These are phyloP conservation scores for Pholiota conissans DNA, from an alignment of 768 basidiomycete species.

Conservation along the genomic window DNA sequence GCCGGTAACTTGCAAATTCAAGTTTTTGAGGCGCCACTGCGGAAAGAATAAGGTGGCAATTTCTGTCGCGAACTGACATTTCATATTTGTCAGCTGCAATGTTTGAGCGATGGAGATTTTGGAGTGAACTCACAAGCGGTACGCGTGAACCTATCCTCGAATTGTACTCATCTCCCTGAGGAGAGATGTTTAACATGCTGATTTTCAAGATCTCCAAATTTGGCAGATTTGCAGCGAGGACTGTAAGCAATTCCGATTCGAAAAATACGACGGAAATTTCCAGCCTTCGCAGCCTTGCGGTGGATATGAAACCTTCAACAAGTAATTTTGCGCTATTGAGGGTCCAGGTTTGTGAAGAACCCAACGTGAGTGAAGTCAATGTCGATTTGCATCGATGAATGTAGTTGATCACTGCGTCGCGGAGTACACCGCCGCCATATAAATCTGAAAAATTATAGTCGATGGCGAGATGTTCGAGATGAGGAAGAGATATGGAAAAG, in stretches of 20 bases:
- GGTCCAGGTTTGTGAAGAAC: background rate
- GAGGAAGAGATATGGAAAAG: conserved; percentile 10
- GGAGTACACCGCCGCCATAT: conserved; percentile 5
- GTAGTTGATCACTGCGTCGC: conserved; percentile 1
- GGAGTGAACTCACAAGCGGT: background rate
- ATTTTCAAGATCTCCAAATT: conserved; percentile 11
- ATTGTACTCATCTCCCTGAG: background rate
- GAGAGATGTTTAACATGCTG: background rate
- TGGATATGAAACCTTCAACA: background rate
- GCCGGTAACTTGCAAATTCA: background rate
- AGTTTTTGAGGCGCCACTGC: background rate
- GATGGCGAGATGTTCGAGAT: conserved; percentile 8
- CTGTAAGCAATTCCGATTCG: background rate
- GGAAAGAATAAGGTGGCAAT: background rate
- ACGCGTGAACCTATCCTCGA: background rate
- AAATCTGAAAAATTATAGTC: conserved; percentile 3
- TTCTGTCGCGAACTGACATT: background rate
- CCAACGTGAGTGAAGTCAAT: conserved; percentile 7
- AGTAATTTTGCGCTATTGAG: background rate
- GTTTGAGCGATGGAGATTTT: no score
- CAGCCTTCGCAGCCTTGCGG: conserved; percentile 3
- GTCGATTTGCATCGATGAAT: conserved; percentile 8
- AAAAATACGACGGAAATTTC: conserved; percentile 2
- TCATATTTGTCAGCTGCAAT: no score
- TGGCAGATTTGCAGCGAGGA: conserved; percentile 6